Base-by-base conservation (phyloP, 257 asterid species). In the Plantago major region DNA sequence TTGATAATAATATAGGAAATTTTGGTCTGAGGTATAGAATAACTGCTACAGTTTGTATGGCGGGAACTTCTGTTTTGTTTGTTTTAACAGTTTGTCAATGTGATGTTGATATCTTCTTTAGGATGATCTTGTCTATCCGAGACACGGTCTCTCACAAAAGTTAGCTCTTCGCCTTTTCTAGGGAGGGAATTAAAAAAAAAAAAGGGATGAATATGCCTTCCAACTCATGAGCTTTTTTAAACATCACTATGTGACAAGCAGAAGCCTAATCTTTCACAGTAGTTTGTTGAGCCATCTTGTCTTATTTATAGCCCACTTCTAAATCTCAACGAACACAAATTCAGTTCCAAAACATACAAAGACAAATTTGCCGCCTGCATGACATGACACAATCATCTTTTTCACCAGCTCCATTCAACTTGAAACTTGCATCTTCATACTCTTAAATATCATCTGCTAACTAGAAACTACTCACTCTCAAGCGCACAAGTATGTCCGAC, bases 351-450 rank as follows among this genome's bases (percentile, higher is more conserved):
- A 6, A 46, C 14, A 37, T 11, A 60, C n/a, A 14, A 45, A 19
- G 13, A 57, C 22, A 53, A 46, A 42, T 30, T 33, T 44, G 76
- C 71, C 73, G 78, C 38, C 75, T 52, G 48, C 46, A 45, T 22
- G 12, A 61, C 16, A 44, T 42, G n/a, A 50, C 45, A 42, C 26
- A 56, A 13, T 7, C 38, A 40, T 38, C 66, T 42, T 16, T 7
- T 38, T 7, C 49, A 38, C 57, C 63, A 48, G 28, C 51, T 58
- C 47, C 14, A 30, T 58, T 28, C 46, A 28, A 19, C 56, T 13
- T 42, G 61, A 46, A 47, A 50, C 19, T 2, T 19, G 5, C 28
- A 22, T 53, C 15, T 53, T 33, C 26, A 22, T 22, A 22, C 58
- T 18, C 22, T 19, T 14, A 52, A 9, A 13, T 59, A 10, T 60